Conservation (phyloP, 2,329 filamentous ascomycete genomes). For the Apiospora rasikravindrae region DNA sequence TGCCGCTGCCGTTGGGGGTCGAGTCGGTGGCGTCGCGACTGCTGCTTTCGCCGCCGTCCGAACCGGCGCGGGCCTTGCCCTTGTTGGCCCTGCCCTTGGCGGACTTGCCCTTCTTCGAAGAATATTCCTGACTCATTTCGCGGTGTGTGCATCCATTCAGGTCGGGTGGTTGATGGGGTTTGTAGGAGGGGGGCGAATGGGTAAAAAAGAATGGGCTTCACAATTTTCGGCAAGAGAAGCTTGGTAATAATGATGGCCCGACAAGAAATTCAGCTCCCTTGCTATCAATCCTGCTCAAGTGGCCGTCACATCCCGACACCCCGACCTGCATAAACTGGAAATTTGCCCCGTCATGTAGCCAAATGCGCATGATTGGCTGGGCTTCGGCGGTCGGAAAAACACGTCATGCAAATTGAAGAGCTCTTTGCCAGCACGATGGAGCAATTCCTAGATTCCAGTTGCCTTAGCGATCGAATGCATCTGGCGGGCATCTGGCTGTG, state of each 20-base stretch:
- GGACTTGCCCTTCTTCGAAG: conserved; percentile 35
- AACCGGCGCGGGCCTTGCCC: conserved; percentile 33
- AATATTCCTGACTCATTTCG: conserved; percentile 67
- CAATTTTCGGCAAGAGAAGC: conserved; percentile 11
- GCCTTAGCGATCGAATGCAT: neutral
- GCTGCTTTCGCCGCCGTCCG: conserved; percentile 38
- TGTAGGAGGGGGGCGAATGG: neutral
- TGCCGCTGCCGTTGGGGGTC: conserved; percentile 34
- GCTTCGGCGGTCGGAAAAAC: conserved; percentile 26
- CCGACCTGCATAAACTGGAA: conserved; percentile 21
- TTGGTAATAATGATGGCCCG: neutral
- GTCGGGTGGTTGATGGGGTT: neutral
- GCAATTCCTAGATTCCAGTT: neutral
- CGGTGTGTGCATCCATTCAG: conserved; percentile 40
- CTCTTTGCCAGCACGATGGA: neutral
- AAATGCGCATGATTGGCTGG: conserved; percentile 22
- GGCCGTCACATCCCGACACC: neutral
- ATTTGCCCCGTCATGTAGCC: conserved; percentile 18
- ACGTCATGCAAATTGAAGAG: conserved; percentile 23
- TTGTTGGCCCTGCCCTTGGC: conserved; percentile 40
- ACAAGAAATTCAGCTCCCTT: neutral
- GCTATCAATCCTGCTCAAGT: neutral
- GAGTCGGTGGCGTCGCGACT: conserved; percentile 33
- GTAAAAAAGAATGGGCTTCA: neutral
- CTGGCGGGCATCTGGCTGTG: neutral